Percentiles rank a stretch among this genome's conserved stretches.
These are phyloP conservation scores for Tetrahymena borealis DNA, from an alignment of 73 alveolate species.

Conservation along the genomic window DNA sequence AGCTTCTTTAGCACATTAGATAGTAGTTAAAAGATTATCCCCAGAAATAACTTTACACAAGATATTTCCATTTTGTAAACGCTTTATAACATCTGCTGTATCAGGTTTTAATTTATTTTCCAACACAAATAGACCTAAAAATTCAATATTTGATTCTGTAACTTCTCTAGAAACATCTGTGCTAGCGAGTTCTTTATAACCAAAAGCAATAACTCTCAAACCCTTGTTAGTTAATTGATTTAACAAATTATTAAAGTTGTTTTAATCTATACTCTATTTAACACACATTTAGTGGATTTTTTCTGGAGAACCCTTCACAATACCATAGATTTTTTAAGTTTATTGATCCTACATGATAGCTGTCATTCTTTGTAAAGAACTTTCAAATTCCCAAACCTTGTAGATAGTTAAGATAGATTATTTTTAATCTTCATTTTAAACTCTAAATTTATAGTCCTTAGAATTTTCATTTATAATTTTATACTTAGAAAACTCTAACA, in stretches of 20 bases:
- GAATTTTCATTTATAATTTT: background rate
- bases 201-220: background rate
- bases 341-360: background rate
- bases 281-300: background rate
- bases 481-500: slow-evolving; percentile 24
- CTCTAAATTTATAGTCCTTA: background rate
- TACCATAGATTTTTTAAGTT: background rate
- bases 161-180: background rate
- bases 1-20: slow-evolving; percentile 66
- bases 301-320: background rate
- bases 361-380: background rate
- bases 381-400: background rate
- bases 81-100: slow-evolving; percentile 45
- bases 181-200: background rate
- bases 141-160: background rate
- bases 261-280: background rate
- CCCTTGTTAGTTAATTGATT: background rate
- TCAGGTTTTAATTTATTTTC: slow-evolving; percentile 64
- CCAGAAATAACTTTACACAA: slow-evolving; percentile 66
- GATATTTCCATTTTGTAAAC: slow-evolving; percentile 15
- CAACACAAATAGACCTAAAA: slow-evolving; percentile 61
- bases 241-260: background rate
- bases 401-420: background rate
- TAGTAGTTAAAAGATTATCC: slow-evolving; percentile 69
- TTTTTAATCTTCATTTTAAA: background rate